Conservation (phyloP, 495 filamentous ascomycete genomes). For the Lasiosphaeris hirsuta region DNA sequence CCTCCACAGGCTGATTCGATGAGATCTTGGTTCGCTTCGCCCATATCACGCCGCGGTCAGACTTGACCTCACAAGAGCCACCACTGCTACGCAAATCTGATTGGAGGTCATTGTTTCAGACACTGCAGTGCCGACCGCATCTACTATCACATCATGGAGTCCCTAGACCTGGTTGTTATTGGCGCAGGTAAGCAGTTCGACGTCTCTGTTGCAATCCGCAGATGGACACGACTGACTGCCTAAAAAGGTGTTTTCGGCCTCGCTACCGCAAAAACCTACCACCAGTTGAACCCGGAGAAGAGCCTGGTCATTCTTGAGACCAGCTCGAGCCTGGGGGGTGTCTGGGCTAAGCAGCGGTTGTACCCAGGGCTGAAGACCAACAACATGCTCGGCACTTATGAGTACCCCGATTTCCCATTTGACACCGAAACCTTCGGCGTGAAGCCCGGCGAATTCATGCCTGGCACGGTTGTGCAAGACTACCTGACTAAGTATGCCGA, state of each 20-base stretch:
- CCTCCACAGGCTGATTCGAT: too few species aligned
- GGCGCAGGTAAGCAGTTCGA: slow-evolving; percentile 38
- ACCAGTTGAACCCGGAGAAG: slow-evolving; percentile 36
- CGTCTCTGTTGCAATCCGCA: too few species aligned
- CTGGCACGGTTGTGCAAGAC: slow-evolving; percentile 59
- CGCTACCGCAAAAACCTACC: slow-evolving; percentile 41
- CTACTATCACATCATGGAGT: slow-evolving; percentile 32
- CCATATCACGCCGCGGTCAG: too few species aligned
- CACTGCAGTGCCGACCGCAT: neutral
- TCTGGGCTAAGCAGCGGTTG: slow-evolving; percentile 62
- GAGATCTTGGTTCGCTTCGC: too few species aligned
- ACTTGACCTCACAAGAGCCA: too few species aligned
- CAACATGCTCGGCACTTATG: slow-evolving; percentile 61
- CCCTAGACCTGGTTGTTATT: slow-evolving; percentile 42
- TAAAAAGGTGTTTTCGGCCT: slow-evolving; percentile 40
- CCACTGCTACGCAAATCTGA: too few species aligned
- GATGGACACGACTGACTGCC: neutral
- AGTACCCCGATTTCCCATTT: slow-evolving; percentile 75
- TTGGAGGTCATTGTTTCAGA: too few species aligned
- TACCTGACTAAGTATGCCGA: slow-evolving; percentile 66
- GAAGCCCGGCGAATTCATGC: slow-evolving; percentile 61
- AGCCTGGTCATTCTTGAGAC: slow-evolving; percentile 39
- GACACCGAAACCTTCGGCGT: slow-evolving; percentile 55
- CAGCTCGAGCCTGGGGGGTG: slow-evolving; percentile 56
- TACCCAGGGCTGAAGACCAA: slow-evolving; percentile 66